Conservation (phyloP, 2,329 filamentous ascomycete genomes). For the Colletotrichum sp. region DNA sequence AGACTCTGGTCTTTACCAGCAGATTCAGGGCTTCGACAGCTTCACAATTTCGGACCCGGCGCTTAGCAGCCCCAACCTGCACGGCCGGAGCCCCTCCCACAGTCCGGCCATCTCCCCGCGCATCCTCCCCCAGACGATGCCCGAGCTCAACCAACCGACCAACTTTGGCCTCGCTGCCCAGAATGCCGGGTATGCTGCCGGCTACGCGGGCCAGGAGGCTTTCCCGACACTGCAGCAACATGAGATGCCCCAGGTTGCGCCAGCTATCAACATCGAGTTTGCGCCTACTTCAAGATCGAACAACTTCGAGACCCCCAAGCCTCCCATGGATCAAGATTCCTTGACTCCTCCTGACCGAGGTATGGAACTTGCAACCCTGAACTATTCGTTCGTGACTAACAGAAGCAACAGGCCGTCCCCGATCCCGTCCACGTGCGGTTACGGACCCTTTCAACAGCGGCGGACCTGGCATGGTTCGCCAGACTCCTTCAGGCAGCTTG, state of each 20-base stretch:
- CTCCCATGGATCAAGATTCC: constrained; percentile 75
- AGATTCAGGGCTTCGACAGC: constrained; percentile 76
- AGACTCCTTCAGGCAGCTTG: constrained; percentile 42
- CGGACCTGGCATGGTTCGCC: constrained; percentile 43
- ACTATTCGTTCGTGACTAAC: constrained; percentile 21
- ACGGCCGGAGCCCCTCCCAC: constrained; percentile 82
- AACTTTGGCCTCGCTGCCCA: constrained; percentile 48
- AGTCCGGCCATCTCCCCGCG: constrained; percentile 71
- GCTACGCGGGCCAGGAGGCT: constrained; percentile 48
- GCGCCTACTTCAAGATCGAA: constrained; percentile 75
- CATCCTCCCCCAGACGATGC: constrained; percentile 61
- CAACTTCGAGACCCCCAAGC: constrained; percentile 70
- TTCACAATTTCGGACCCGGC: constrained; percentile 82
- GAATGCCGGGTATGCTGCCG: constrained; percentile 42
- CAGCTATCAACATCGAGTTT: constrained; percentile 95
- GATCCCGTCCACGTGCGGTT: constrained; percentile 58
- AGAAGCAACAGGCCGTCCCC: constrained; percentile 47
- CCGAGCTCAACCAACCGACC: constrained; percentile 55
- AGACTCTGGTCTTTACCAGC: constrained; percentile 76
- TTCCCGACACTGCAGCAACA: constrained; percentile 57
- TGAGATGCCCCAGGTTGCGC: constrained; percentile 82
- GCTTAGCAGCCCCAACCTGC: constrained; percentile 65
- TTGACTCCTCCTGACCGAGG: constrained; percentile 81
- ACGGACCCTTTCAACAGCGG: constrained; percentile 64
- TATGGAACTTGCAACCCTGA: constrained; percentile 32